Base-by-base conservation (phyloP, 2,329 filamentous ascomycete genomes). In the Trichoderma aggressivum region DNA sequence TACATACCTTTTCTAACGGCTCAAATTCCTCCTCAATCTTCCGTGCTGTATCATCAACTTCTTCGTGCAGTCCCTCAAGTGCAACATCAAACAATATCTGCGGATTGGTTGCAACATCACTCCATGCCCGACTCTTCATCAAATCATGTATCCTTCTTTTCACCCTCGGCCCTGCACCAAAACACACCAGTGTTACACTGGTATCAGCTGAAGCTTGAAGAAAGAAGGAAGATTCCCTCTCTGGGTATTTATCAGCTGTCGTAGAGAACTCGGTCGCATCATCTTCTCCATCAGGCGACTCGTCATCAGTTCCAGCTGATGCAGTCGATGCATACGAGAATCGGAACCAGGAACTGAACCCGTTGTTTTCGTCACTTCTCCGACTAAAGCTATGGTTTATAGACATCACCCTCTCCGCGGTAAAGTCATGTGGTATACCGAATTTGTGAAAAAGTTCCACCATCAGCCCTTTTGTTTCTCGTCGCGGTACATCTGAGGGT, bases 351-450 rank as follows among this genome's bases (percentile, higher is more conserved):
- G 77, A 74, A 36, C 74, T 75, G 18, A 71, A 75, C 7, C 78
- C 79, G 30, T 75, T 50, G 2, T 50, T 18, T 2, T 36, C 62
- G 43, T 76, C 76, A 16, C 74, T 78, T 7, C 74, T 74, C 7
- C 74, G 72, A 18, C 77, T 78, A 56, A 81, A 79, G 72, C 80
- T 81, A 72, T 81, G 80, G 43, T 76, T 79, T 6, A 80, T 79
- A 1, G 74, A 76, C 21, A 76, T 74, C 0, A 77, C 72, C 1
- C 79, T 76, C 70, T 81, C 80, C 3, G 69, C 72, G 26, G 75
- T 73, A 65, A 81, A 81, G 56, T 78, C 77, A 11, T 73, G 71
- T 1, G 80, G 80, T 36, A 81, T 74, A 53, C 74, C 68, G 39
- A 80, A 77, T 16, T 75, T 74, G 34, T 70, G 74, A 63, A 80